Evolutionary conservation across 106 monocot species (phyloP).

Genomic region (Phalaenopsis equestris): DNA sequence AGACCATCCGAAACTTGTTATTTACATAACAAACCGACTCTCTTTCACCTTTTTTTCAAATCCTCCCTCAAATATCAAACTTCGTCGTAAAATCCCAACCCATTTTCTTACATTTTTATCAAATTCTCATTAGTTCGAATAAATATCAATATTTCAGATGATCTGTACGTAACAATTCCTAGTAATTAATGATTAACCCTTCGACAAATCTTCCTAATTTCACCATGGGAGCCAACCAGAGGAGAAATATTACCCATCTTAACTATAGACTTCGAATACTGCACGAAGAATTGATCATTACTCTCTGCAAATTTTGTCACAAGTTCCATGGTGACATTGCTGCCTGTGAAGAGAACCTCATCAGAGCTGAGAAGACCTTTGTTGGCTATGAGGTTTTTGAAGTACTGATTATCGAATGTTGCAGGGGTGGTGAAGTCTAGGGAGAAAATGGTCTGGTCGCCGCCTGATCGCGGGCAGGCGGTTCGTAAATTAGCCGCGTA

Average conservation of each 20-base stretch:
- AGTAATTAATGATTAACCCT: slow-evolving; percentile 15
- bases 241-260: slow-evolving; percentile 60
- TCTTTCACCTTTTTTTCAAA: too few species aligned
- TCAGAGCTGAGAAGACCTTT: slow-evolving; percentile 60
- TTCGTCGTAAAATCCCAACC: too few species aligned
- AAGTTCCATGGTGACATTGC: slow-evolving; percentile 22
- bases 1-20: too few species aligned
- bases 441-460: slow-evolving; percentile 48
- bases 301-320: slow-evolving; percentile 36
- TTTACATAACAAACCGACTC: too few species aligned
- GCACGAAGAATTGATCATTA: slow-evolving; percentile 29
- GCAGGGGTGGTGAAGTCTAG: slow-evolving; percentile 31
- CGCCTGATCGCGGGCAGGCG: slow-evolving; percentile 46
- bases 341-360: slow-evolving; percentile 36
- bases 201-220: slow-evolving; percentile 59
- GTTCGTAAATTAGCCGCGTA: slow-evolving; percentile 33
- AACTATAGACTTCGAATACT: slow-evolving; percentile 51
- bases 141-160: too few species aligned
- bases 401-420: slow-evolving; percentile 55
- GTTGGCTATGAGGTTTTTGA: slow-evolving; percentile 36
- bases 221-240: slow-evolving; percentile 37
- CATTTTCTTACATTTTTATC: too few species aligned
- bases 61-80: too few species aligned
- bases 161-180: too few species aligned
- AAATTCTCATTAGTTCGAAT: too few species aligned